phyloP scores from a whole-genome alignment of 257 asterid species.

The Apocynum venetum region DNA sequence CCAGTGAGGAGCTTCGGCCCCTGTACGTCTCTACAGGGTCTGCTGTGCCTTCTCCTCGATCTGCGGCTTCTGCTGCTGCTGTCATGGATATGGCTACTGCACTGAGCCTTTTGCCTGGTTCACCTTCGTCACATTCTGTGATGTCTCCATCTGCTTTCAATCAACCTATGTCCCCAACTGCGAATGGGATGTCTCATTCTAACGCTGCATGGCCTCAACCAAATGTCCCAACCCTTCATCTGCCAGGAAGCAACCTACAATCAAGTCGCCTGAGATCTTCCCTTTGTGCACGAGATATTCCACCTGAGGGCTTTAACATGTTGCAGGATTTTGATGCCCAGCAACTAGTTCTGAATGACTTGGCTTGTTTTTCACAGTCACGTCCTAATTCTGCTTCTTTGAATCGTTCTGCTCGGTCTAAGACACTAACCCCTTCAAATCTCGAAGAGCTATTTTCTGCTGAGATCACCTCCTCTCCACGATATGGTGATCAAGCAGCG shows the following conservation, averaged over 20 bases:
- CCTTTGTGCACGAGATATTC: conserved; percentile 79
- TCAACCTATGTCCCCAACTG: conserved; percentile 69
- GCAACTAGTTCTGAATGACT: conserved; percentile 53
- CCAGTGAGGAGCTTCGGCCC: conserved; percentile 88
- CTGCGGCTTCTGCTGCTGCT: conserved; percentile 66
- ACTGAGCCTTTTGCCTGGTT: conserved; percentile 65
- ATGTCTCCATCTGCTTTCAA: conserved; percentile 74
- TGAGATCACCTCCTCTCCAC: conserved; percentile 66
- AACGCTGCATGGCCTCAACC: conserved; percentile 71
- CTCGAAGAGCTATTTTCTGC: conserved; percentile 85
- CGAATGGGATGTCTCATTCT: conserved; percentile 63
- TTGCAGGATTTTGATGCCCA: conserved; percentile 64
- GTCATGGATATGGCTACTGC: conserved; percentile 96
- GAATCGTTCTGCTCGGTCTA: conserved; percentile 50
- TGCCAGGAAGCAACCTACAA: conserved; percentile 86
- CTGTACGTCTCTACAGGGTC: conserved; percentile 86
- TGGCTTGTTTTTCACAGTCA: conserved; percentile 53
- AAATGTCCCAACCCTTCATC: conserved; percentile 74
- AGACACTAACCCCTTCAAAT: conserved; percentile 77
- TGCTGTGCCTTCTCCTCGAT: conserved; percentile 84
- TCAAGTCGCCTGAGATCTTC: conserved; percentile 91
- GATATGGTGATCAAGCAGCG: conserved; percentile 63
- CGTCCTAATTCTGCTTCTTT: conserved; percentile 49
- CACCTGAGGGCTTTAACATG: conserved; percentile 44
- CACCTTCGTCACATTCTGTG: conserved; percentile 68